Percentiles rank a stretch among this genome's conserved stretches.
Conservation (phyloP, 768 basidiomycete species). For the Dictyophora rubrovolvata region DNA sequence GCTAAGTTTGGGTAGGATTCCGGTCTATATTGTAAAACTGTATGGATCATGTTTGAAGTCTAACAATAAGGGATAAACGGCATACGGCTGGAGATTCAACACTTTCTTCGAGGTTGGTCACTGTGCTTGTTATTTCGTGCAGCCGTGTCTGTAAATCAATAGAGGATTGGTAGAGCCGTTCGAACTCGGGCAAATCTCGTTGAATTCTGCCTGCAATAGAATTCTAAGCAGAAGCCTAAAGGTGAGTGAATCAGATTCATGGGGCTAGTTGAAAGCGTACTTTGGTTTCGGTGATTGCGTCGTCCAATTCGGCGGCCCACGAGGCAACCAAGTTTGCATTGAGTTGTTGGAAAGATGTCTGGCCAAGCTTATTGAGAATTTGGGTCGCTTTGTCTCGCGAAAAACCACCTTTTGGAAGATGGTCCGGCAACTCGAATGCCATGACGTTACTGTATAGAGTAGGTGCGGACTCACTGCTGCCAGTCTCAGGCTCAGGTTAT, state of each 20-base stretch:
- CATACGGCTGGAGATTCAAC: slow-evolving; percentile 55
- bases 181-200: slow-evolving; percentile 50
- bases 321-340: slow-evolving; percentile 51
- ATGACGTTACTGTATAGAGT: slow-evolving; percentile 25
- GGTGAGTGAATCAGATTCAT: slow-evolving; percentile 15
- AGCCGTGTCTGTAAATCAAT: slow-evolving; percentile 55
- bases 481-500: too few species aligned
- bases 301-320: slow-evolving; percentile 67
- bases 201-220: slow-evolving; percentile 68
- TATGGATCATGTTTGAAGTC: slow-evolving; percentile 5
- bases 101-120: slow-evolving; percentile 38
- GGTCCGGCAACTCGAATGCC: slow-evolving; percentile 66
- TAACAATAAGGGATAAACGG: slow-evolving; percentile 1
- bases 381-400: slow-evolving; percentile 60
- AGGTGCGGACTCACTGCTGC: not conserved
- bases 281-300: slow-evolving; percentile 60
- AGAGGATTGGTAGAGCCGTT: slow-evolving; percentile 51
- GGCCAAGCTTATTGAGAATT: slow-evolving; percentile 61
- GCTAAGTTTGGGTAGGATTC: slow-evolving; percentile 54
- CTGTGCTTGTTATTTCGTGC: slow-evolving; percentile 38
- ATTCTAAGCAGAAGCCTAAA: slow-evolving; percentile 30
- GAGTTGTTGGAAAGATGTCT: slow-evolving; percentile 45
- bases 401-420: slow-evolving; percentile 55
- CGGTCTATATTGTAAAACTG: slow-evolving; percentile 39
- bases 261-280: slow-evolving; percentile 27